Evolutionary conservation across 345 rosid species (phyloP).

Genomic region (Euphorbia lathyris): DNA sequence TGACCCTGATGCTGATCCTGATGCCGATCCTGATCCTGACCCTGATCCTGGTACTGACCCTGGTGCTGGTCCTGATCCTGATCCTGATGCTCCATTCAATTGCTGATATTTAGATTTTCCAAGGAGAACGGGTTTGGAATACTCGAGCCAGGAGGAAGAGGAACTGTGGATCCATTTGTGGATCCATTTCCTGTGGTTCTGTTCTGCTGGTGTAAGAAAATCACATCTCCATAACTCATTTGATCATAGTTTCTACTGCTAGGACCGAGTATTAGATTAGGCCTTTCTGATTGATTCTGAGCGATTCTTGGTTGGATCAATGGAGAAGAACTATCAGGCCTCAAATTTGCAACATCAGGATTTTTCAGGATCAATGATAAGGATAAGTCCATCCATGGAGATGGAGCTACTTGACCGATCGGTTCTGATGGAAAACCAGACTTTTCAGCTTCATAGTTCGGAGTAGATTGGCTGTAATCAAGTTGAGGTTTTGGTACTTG

Average conservation of each 20-base stretch:
- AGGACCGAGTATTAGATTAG: slow-evolving; percentile 26
- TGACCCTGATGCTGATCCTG: too few species aligned
- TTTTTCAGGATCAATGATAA: slow-evolving; percentile 27
- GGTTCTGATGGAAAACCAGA: slow-evolving; percentile 22
- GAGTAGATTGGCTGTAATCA: slow-evolving; percentile 20
- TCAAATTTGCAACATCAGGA: slow-evolving; percentile 17
- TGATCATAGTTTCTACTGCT: slow-evolving; percentile 25
- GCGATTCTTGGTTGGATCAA: slow-evolving; percentile 27
- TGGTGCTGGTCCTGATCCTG: too few species aligned
- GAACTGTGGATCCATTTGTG: too few species aligned
- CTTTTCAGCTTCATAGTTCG: slow-evolving; percentile 23
- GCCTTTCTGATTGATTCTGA: slow-evolving; percentile 26
- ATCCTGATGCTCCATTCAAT: too few species aligned
- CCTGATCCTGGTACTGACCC: too few species aligned
- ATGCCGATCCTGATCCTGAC: too few species aligned
- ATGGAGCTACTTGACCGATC: slow-evolving; percentile 28
- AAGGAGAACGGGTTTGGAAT: too few species aligned
- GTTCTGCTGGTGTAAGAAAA: too few species aligned
- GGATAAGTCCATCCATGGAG: slow-evolving; percentile 38
- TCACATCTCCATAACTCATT: too few species aligned
- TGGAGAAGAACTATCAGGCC: slow-evolving; percentile 29
- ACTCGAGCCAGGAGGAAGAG: too few species aligned
- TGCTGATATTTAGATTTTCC: too few species aligned
- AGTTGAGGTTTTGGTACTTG: slow-evolving; percentile 15
- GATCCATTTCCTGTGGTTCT: too few species aligned